Conservation (phyloP, 2,329 filamentous ascomycete species). For the Apiospora marii region DNA sequence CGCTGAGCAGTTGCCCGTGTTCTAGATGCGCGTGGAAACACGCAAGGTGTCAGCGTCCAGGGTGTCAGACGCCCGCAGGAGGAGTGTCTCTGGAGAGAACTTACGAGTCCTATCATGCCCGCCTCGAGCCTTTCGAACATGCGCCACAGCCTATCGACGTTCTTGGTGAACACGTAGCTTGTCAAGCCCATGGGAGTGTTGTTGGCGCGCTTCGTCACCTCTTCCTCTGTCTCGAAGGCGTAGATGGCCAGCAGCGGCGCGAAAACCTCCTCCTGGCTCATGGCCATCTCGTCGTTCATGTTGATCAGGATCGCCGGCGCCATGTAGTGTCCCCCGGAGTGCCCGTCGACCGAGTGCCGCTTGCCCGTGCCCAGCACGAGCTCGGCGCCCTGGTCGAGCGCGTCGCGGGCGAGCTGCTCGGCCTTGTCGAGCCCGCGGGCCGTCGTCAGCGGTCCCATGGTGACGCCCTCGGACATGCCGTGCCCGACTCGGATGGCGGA, state of each 20-base stretch:
- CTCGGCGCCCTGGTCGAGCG: conserved; percentile 67
- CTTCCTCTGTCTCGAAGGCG: conserved; percentile 64
- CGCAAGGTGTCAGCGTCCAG: conserved; percentile 27
- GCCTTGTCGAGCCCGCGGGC: conserved; percentile 64
- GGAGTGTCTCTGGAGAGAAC: conserved; percentile 32
- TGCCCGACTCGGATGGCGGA: conserved; percentile 67
- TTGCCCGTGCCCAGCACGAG: conserved; percentile 68
- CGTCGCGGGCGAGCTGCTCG: conserved; percentile 68
- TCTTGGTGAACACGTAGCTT: conserved; percentile 66
- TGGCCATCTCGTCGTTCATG: conserved; percentile 56
- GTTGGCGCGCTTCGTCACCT: conserved; percentile 62
- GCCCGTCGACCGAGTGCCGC: conserved; percentile 45
- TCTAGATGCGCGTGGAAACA: conserved; percentile 42
- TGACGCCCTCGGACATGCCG: conserved; percentile 62
- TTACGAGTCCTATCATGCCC: conserved; percentile 57
- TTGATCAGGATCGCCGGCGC: conserved; percentile 63
- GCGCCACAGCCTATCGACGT: conserved; percentile 64
- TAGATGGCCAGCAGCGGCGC: conserved; percentile 64
- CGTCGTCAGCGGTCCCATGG: conserved; percentile 68
- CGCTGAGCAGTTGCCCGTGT: conserved; percentile 50
- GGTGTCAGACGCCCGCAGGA: background rate
- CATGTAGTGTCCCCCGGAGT: conserved; percentile 68
- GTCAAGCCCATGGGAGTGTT: conserved; percentile 66
- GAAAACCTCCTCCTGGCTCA: conserved; percentile 62
- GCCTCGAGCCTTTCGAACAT: conserved; percentile 67